A percentile compares a stretch with the other conserved stretches of the same genome.
These are phyloP conservation scores for Pichia deserticola DNA, from an alignment of 805 yeast species.

Conservation along the genomic window DNA sequence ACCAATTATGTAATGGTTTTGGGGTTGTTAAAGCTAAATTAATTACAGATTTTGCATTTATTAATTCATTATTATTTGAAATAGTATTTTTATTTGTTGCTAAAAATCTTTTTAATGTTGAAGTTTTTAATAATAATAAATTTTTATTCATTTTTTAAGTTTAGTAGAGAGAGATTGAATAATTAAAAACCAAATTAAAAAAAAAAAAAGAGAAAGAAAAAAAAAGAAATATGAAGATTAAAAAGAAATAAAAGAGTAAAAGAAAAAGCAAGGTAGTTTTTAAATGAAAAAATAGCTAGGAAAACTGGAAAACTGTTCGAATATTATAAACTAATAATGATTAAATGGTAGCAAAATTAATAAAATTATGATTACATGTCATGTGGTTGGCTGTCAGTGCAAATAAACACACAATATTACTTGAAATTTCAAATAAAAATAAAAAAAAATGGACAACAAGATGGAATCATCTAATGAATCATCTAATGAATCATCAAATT, in stretches of 20 bases:
- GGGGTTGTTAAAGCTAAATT: constrained; percentile 25
- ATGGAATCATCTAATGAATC: background rate
- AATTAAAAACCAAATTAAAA: background rate
- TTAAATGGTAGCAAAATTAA: no score
- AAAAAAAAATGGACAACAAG: no score
- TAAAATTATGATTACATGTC: no score
- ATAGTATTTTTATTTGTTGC: constrained; percentile 1
- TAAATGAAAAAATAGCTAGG: no score
- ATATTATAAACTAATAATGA: no score
- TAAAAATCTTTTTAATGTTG: background rate
- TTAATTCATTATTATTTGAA: background rate
- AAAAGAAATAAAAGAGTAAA: background rate
- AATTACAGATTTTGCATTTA: background rate
- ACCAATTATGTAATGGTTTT: constrained; percentile 41
- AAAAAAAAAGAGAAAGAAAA: background rate
- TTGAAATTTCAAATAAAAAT: no score
- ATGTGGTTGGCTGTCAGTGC: no score
- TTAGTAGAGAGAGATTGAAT: background rate
- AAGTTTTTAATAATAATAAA: background rate
- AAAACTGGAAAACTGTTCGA: no score
- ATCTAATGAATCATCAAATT: background rate
- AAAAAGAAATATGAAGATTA: background rate
- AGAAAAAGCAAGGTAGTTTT: background rate
- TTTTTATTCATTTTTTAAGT: background rate
- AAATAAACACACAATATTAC: no score